Base-by-base conservation (phyloP, 176 grass and related monocot genomes). In the Carex littledalei region DNA sequence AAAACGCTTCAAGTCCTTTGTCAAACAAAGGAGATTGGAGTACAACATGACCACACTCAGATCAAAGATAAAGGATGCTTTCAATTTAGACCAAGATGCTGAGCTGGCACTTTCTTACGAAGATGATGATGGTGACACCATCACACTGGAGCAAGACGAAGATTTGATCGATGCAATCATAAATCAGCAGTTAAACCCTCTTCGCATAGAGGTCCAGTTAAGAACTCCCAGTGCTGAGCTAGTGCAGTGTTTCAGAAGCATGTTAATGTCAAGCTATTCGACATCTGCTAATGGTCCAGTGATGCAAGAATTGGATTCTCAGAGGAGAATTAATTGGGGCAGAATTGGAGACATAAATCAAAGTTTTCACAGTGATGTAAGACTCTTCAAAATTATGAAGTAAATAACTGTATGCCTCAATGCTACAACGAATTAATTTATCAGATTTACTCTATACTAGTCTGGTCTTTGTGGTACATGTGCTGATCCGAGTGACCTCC, bases 81-180 rank as follows among this genome's bases (percentile, higher is more conserved):
- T 95, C 57, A 92, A 91, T 80, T 85, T 99, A 45, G 78, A 68
- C 45, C 73, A 78, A 41, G 67, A 90, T 87, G 78, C 50, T 52
- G 88, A 92, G 15, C 87, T 95, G 13, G 68, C 86, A 81, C 87
- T 99, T 77, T 89, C 90, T 53, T 99, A 99, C 29, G 85, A 87
- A 7, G 91, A 99, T 84, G 88, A 89, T 86, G 96, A 99, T 34
- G 90, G 88, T 20, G 96, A 99, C 55, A 35, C 67, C 83, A 90
- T 99, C 31, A 87, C 91, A 86, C 78, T 99, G 57, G 91, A 92
- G 72, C 86, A 92, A 34, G 96, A 99, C 1, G 87, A 99, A 22
- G 96, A 94, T 63, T 81, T 99, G 66, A 72, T 68, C 55, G 95
- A 98, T 88, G 96, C 96, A 62, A 88, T 88, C 78, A 68, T 95